Percentiles rank a stretch among this genome's conserved stretches.
phyloP scores from a whole-genome alignment of 352 stramenopile genomes.

The Pythium catenulatum region DNA sequence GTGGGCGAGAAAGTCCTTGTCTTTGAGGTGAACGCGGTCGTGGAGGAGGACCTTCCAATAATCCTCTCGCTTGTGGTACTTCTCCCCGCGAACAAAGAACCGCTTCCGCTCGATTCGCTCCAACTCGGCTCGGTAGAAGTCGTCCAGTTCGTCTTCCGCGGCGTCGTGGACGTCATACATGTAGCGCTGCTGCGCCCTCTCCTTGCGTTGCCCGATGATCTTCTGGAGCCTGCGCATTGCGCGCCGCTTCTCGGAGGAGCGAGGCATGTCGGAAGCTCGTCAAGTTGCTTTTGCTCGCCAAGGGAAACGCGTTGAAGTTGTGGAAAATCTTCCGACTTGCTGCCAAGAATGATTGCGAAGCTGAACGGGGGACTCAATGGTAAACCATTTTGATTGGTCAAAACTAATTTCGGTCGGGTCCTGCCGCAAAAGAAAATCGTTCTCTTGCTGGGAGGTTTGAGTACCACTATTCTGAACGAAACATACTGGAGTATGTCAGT shows the following conservation, averaged over 20 bases:
- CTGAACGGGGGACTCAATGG: not conserved
- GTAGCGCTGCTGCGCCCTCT: not conserved
- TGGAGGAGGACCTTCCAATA: slow-evolving; percentile 12
- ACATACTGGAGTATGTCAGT: too few species aligned
- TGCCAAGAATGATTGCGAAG: not conserved
- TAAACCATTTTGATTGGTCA: not conserved
- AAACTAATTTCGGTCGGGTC: not conserved
- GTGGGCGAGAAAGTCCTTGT: slow-evolving; percentile 19
- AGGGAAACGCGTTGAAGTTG: not conserved
- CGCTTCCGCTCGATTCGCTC: not conserved
- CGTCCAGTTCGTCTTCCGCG: slow-evolving; percentile 21
- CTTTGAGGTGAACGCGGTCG: not conserved
- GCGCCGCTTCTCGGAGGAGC: not conserved
- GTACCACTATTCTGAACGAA: too few species aligned
- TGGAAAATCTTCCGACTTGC: not conserved
- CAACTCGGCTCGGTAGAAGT: not conserved
- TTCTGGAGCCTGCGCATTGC: not conserved
- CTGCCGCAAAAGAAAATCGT: not conserved
- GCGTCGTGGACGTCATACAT: not conserved
- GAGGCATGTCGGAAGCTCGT: slow-evolving; percentile 15
- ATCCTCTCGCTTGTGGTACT: not conserved
- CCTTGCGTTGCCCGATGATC: not conserved
- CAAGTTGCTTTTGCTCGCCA: too few species aligned
- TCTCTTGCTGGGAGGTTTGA: too few species aligned
- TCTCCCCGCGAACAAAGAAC: not conserved